Percentiles rank a stretch among this genome's conserved stretches.
These are phyloP conservation scores for Exophiala sp. DNA, from an alignment of 2,329 filamentous ascomycete species.

Conservation along the genomic window DNA sequence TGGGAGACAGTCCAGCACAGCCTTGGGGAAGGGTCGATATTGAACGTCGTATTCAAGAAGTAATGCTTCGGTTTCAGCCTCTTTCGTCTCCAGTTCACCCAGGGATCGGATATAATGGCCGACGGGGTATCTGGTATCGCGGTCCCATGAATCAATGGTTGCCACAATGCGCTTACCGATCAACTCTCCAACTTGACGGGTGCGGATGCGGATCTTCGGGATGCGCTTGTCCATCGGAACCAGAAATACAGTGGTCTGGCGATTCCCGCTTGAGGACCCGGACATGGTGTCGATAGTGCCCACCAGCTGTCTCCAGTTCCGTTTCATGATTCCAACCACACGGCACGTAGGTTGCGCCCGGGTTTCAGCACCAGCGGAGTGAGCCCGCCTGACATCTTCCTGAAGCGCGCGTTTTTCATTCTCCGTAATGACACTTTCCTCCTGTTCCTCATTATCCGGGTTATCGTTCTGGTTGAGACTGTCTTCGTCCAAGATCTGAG, in stretches of 20 bases:
- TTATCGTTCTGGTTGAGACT: slow-evolving; percentile 88
- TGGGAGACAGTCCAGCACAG: slow-evolving; percentile 87
- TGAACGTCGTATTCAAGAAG: slow-evolving; percentile 95
- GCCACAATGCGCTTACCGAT: slow-evolving; percentile 87
- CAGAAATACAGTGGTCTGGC: slow-evolving; percentile 88
- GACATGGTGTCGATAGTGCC: slow-evolving; percentile 73
- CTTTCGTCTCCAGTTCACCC: slow-evolving; percentile 90
- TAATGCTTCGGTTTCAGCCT: slow-evolving; percentile 93
- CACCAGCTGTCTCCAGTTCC: slow-evolving; percentile 97
- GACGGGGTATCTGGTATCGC: slow-evolving; percentile 83
- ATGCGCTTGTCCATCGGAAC: slow-evolving; percentile 98
- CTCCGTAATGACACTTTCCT: slow-evolving; percentile 74
- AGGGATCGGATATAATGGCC: slow-evolving; percentile 92
- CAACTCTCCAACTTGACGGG: slow-evolving; percentile 80
- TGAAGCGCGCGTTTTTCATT: slow-evolving; percentile 80
- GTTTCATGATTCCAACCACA: slow-evolving; percentile 86
- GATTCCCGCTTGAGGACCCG: slow-evolving; percentile 73
- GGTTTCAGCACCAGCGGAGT: slow-evolving; percentile 68
- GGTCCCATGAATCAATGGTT: slow-evolving; percentile 91
- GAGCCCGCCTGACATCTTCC: slow-evolving; percentile 81
- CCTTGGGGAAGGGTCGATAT: slow-evolving; percentile 93
- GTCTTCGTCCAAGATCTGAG: slow-evolving; percentile 93
- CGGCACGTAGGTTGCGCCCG: slow-evolving; percentile 82
- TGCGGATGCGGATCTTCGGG: slow-evolving; percentile 89
- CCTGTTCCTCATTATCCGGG: slow-evolving; percentile 71